Evolutionary conservation across 2,329 filamentous ascomycete genomes (phyloP).

Genomic region (Fusarium bactridioides): DNA sequence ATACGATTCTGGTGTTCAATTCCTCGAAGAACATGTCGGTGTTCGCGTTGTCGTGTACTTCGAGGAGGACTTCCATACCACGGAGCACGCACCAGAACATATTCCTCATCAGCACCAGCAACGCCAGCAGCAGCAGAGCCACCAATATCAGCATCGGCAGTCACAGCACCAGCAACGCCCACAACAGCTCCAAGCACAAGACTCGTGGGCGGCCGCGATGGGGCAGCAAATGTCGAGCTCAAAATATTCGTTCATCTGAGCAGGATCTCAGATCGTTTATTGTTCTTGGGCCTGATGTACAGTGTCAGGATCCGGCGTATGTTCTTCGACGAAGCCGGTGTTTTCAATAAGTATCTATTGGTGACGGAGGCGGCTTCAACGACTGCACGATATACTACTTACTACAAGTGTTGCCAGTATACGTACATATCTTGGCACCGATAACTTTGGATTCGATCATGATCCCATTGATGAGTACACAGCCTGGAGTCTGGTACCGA

Average conservation of each 20-base stretch:
- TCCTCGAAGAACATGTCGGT: constrained; percentile 50
- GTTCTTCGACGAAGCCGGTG: constrained; percentile 11
- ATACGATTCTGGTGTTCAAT: constrained; percentile 49
- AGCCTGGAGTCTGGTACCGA: constrained; percentile 36
- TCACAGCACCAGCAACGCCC: constrained; percentile 23
- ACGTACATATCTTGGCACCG: not conserved
- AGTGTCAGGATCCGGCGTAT: not conserved
- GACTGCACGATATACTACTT: constrained; percentile 24
- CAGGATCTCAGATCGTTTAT: constrained; percentile 26
- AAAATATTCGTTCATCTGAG: constrained; percentile 48
- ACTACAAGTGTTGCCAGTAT: constrained; percentile 1
- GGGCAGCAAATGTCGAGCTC: constrained; percentile 37
- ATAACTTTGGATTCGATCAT: constrained; percentile 9
- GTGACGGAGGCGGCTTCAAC: constrained; percentile 14
- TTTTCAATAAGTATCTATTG: constrained; percentile 13
- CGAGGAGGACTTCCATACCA: constrained; percentile 54
- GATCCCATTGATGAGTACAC: constrained; percentile 26
- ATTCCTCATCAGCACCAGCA: constrained; percentile 26
- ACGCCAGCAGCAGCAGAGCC: constrained; percentile 22
- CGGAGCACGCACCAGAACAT: constrained; percentile 49
- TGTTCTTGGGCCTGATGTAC: constrained; percentile 6
- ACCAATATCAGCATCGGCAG: constrained; percentile 20
- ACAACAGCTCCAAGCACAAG: constrained; percentile 39
- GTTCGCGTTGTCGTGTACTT: constrained; percentile 52
- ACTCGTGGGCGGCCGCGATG: constrained; percentile 50